These are phyloP conservation scores for Dipodascus albidus DNA, from an alignment of 805 yeast genomes.

Conservation along the genomic window DNA sequence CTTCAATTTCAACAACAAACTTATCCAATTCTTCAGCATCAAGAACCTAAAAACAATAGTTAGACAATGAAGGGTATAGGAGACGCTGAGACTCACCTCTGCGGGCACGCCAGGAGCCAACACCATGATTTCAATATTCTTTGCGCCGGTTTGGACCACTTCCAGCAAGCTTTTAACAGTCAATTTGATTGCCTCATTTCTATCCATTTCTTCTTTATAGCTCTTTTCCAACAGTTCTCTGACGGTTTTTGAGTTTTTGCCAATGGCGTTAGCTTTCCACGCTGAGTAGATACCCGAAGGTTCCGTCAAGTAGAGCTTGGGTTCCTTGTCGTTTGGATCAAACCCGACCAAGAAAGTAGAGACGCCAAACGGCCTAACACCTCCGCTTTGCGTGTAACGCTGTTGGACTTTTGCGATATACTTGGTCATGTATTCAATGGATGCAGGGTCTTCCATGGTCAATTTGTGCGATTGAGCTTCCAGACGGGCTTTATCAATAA, in stretches of 20 bases:
- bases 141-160: slow-evolving; percentile 96
- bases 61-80: not conserved
- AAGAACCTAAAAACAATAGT: slow-evolving; percentile 25
- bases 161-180: slow-evolving; percentile 82
- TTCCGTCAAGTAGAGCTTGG: slow-evolving; percentile 86
- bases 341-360: slow-evolving; percentile 94
- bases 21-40: slow-evolving; percentile 60
- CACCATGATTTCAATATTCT: slow-evolving; percentile 86
- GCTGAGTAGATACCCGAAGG: slow-evolving; percentile 96
- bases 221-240: slow-evolving; percentile 91
- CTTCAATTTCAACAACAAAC: slow-evolving; percentile 73
- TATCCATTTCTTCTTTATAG: slow-evolving; percentile 48
- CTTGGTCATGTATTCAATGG: slow-evolving; percentile 83
- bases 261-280: slow-evolving; percentile 97
- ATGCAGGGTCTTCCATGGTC: slow-evolving; percentile 89
- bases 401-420: slow-evolving; percentile 98
- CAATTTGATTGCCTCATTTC: slow-evolving; percentile 63
- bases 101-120: slow-evolving; percentile 60
- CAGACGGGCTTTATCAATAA: slow-evolving; percentile 89
- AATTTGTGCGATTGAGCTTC: slow-evolving; percentile 93
- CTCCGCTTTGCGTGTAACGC: slow-evolving; percentile 94
- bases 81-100: slow-evolving; percentile 20
- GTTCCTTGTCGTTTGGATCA: slow-evolving; percentile 71
- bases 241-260: slow-evolving; percentile 89
- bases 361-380: slow-evolving; percentile 96